Percentiles rank a stretch among this genome's conserved stretches.
Evolutionary conservation across 2,329 filamentous ascomycete genomes (phyloP).

Genomic region (Ceratocystis ficicola): DNA sequence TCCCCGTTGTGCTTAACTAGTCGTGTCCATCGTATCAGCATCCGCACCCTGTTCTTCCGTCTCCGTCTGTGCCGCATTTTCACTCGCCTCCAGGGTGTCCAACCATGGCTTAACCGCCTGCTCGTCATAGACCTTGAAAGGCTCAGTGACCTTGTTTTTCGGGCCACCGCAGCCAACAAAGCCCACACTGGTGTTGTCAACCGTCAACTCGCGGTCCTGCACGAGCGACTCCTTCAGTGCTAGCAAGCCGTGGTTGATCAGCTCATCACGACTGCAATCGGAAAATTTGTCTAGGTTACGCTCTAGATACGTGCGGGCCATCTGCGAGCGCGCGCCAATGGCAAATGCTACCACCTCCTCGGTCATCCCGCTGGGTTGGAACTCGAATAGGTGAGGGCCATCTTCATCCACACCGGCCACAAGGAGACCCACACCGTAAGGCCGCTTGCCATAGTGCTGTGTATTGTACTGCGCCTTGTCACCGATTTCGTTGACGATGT

Average conservation of each 20-base stretch:
- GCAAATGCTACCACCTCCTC: conserved; percentile 95
- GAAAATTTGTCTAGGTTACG: conserved; percentile 76
- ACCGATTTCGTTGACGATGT: conserved; percentile 82
- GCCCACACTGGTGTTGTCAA: conserved; percentile 91
- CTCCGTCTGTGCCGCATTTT: conserved; percentile 31
- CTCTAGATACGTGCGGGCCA: conserved; percentile 95
- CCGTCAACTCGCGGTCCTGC: conserved; percentile 93
- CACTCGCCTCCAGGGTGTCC: conserved; percentile 53
- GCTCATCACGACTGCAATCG: conserved; percentile 63
- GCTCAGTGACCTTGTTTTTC: conserved; percentile 48
- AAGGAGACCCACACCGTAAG: conserved; percentile 79
- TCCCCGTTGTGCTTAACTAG: conserved; percentile 26
- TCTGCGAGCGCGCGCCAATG: conserved; percentile 91
- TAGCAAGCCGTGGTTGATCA: conserved; percentile 79
- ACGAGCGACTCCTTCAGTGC: conserved; percentile 91
- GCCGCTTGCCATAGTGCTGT: conserved; percentile 84
- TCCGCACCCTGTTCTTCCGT: conserved; percentile 32
- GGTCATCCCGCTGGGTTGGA: conserved; percentile 90
- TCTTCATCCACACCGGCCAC: conserved; percentile 87
- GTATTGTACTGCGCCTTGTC: conserved; percentile 97
- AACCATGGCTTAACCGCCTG: conserved; percentile 77
- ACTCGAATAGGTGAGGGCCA: conserved; percentile 94
- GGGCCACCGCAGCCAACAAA: conserved; percentile 56
- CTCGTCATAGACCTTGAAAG: conserved; percentile 83
- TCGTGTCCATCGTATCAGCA: conserved; percentile 26